Evolutionary conservation across 2,329 filamentous ascomycete species (phyloP).

Genomic region (Sporothrix phasma): DNA sequence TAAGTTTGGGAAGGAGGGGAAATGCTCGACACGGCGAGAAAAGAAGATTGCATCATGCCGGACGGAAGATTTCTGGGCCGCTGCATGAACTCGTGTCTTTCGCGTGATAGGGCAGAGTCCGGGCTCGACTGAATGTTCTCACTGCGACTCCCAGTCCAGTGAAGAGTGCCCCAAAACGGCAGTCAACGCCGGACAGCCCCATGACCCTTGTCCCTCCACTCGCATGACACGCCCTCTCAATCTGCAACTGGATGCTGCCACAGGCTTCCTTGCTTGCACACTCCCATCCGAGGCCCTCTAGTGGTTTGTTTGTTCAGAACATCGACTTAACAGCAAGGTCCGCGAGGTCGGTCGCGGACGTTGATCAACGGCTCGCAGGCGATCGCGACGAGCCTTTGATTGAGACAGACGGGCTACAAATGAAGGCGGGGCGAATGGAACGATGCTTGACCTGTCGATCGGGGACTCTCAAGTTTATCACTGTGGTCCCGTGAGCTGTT

Average conservation of each 20-base stretch:
- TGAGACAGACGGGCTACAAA: not conserved
- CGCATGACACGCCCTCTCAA: not conserved
- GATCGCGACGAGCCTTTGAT: constrained; percentile 3
- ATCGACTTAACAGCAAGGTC: not conserved
- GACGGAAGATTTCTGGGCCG: no score
- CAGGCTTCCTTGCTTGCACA: not conserved
- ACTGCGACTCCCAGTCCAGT: not conserved
- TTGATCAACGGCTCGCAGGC: constrained; percentile 5
- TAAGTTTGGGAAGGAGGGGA: constrained; percentile 12
- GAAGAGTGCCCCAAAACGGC: not conserved
- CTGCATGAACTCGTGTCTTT: no score
- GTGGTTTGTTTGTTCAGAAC: not conserved
- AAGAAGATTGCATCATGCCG: not conserved
- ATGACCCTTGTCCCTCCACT: not conserved
- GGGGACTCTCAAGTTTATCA: not conserved
- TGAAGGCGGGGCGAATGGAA: not conserved
- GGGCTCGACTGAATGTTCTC: not conserved
- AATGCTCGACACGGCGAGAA: not conserved
- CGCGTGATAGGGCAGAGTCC: not conserved
- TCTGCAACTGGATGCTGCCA: not conserved
- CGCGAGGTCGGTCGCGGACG: not conserved
- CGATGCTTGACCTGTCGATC: not conserved
- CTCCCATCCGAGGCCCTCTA: not conserved
- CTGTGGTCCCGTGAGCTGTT: not conserved
- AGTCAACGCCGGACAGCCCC: not conserved